Conservation (phyloP, 1,284 basidiomycete species). For the Taiwanofungus camphoratus region DNA sequence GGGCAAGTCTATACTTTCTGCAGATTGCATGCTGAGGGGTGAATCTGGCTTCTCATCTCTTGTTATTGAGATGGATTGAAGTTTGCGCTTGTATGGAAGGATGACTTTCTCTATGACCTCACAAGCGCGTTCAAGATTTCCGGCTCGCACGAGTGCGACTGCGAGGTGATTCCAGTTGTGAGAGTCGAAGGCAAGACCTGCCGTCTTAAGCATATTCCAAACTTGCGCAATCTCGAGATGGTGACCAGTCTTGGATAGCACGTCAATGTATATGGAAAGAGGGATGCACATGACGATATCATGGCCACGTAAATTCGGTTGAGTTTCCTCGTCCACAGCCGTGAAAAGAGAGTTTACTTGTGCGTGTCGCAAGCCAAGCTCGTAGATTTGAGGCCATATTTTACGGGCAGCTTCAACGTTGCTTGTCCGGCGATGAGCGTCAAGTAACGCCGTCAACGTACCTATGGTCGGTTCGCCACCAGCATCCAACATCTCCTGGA, state of each 20-base stretch:
- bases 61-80: conserved; percentile 14
- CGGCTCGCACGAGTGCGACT: conserved; percentile 73
- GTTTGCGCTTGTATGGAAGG: conserved; percentile 49
- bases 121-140: conserved; percentile 78
- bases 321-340: conserved; percentile 12
- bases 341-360: conserved; percentile 31
- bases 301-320: conserved; percentile 25
- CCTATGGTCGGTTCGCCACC: conserved; percentile 56
- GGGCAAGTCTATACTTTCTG: conserved; percentile 15
- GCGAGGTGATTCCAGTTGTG: conserved; percentile 92
- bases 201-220: conserved; percentile 62
- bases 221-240: conserved; percentile 59
- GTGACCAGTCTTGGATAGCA: conserved; percentile 59
- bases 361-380: conserved; percentile 42
- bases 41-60: conserved; percentile 37
- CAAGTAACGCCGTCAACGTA: conserved; percentile 65
- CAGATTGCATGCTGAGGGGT: conserved; percentile 34
- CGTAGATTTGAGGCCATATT: conserved; percentile 70
- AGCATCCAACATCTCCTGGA: conserved; percentile 48
- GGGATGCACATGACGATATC: conserved; percentile 70
- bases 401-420: conserved; percentile 53
- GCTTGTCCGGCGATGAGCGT: conserved; percentile 63
- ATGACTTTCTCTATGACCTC: conserved; percentile 80
- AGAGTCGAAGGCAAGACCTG: conserved; percentile 83
- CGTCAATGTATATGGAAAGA: conserved; percentile 81